phyloP scores from a whole-genome alignment of 352 stramenopile species.

The Plasmopara viticola region DNA sequence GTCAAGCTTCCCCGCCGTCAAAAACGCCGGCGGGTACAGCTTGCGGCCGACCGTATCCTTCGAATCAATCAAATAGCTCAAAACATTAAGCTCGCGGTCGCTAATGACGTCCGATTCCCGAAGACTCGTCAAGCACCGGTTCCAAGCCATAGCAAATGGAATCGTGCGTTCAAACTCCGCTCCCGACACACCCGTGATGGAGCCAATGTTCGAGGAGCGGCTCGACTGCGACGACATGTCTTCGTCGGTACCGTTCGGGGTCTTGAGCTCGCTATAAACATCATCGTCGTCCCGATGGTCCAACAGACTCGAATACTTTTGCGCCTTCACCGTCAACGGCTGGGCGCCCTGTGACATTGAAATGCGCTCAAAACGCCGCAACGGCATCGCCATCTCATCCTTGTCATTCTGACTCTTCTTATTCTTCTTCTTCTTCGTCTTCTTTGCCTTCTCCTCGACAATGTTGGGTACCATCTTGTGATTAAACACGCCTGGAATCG shows the following conservation, averaged over 20 bases:
- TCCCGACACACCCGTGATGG: slow-evolving; percentile 67
- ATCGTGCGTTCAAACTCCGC: slow-evolving; percentile 79
- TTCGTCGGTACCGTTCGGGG: slow-evolving; percentile 55
- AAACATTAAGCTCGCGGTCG: slow-evolving; percentile 72
- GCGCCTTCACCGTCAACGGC: slow-evolving; percentile 71
- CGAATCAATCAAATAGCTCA: slow-evolving; percentile 82
- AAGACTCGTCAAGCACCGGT: slow-evolving; percentile 63
- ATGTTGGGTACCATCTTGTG: slow-evolving; percentile 82
- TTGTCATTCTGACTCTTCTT: slow-evolving; percentile 42
- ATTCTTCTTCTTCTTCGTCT: slow-evolving; percentile 49
- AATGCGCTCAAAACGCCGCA: slow-evolving; percentile 73
- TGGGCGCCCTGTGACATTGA: slow-evolving; percentile 77
- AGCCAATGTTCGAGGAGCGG: slow-evolving; percentile 55
- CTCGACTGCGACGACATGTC: slow-evolving; percentile 41
- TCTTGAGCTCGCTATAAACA: slow-evolving; percentile 56
- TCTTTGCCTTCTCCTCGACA: slow-evolving; percentile 68
- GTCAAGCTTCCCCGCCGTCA: slow-evolving; percentile 77
- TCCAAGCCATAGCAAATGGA: slow-evolving; percentile 83
- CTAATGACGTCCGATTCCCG: slow-evolving; percentile 75
- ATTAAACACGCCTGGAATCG: slow-evolving; percentile 79
- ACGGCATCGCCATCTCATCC: slow-evolving; percentile 49
- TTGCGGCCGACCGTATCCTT: slow-evolving; percentile 62
- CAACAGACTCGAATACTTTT: slow-evolving; percentile 71
- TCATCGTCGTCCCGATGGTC: slow-evolving; percentile 51
- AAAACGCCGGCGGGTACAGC: slow-evolving; percentile 71